Evolutionary conservation across 2,329 filamentous ascomycete species (phyloP).

Genomic region (Sclerotinia nivalis): DNA sequence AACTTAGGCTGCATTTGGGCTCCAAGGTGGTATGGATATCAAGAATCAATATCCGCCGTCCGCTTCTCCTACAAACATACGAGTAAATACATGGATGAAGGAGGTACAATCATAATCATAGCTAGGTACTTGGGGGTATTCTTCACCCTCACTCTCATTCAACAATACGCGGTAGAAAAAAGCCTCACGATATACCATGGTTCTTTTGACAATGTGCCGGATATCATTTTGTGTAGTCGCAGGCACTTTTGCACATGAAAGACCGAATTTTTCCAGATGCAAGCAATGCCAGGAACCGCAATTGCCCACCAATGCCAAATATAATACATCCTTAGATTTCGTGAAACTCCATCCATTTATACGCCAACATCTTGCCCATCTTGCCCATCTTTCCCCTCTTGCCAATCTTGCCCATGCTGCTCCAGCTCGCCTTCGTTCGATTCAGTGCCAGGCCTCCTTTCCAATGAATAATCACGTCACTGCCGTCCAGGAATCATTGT

Average conservation of each 20-base stretch:
- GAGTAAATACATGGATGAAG: neutral
- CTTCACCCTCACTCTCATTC: neutral
- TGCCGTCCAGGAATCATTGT: neutral
- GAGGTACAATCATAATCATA: neutral
- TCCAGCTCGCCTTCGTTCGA: neutral
- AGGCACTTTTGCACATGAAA: neutral
- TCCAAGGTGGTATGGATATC: neutral
- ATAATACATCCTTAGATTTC: constrained; percentile 25
- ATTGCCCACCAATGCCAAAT: constrained; percentile 17
- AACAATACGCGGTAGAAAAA: neutral
- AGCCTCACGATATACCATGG: neutral
- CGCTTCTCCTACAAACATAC: neutral
- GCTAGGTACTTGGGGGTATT: neutral
- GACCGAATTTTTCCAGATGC: constrained; percentile 9
- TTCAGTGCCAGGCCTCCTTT: neutral
- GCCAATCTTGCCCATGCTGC: neutral
- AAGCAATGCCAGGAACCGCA: constrained; percentile 7
- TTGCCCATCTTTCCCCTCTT: neutral
- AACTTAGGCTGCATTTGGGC: neutral
- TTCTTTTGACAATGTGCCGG: constrained; percentile 2
- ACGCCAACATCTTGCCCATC: constrained; percentile 11
- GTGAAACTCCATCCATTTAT: constrained; percentile 20
- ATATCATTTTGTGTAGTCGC: constrained; percentile 11
- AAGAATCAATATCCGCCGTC: neutral
- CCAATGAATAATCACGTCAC: neutral